Evolutionary conservation across 2,329 filamentous ascomycete genomes (phyloP), one percentile per base, ranked within the genome.

Genomic region (Thermothelomyces thermophilus): DNA sequence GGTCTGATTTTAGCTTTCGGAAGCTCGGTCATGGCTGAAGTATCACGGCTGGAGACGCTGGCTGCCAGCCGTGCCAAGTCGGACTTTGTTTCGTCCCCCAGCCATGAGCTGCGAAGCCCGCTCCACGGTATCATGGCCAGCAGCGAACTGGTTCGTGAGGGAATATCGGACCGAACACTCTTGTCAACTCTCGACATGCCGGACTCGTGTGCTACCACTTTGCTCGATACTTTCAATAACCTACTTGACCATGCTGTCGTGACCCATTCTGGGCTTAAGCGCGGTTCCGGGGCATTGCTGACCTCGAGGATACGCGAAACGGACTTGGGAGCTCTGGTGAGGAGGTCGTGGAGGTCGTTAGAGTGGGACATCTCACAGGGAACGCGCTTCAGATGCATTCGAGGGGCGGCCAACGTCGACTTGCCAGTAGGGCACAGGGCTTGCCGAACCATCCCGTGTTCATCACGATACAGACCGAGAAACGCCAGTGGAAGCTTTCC

Each of bases 101-200:
- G 73, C 20, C 77, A 82, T 59, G 78, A 82, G 56, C 63, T 81
- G 6, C 68, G 77, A 14, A 77, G 72, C 3, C 77, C 78, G 2
- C 65, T 82, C 1, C 77, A 81, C 53, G 78, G 77, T 1, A 77
- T 81, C 28, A 64, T 81, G 2, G 75, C 73, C 0, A 78, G 65
- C 55, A 71, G 70, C 4, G 73, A 77, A 52, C 64, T 77, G 34
- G 60, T 80, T 1, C 68, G 71, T n/a, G 73, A 75, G 11, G 72
- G 69, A 0, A 53, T 64, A 4, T 60, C 74, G 41, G 65, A 68
- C 45, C 63, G 65, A 5, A 63, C 68, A 20, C 72, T 75, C 52
- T 60, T 66, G 3, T 68, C 70, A 17, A 66, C 74, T 30, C 60
- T 76, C 2, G 66, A 70, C 46, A 73, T 72, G 26, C 69, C 76